Base-by-base conservation (phyloP, 2,329 filamentous ascomycete genomes). In the Fusarium sp. region DNA sequence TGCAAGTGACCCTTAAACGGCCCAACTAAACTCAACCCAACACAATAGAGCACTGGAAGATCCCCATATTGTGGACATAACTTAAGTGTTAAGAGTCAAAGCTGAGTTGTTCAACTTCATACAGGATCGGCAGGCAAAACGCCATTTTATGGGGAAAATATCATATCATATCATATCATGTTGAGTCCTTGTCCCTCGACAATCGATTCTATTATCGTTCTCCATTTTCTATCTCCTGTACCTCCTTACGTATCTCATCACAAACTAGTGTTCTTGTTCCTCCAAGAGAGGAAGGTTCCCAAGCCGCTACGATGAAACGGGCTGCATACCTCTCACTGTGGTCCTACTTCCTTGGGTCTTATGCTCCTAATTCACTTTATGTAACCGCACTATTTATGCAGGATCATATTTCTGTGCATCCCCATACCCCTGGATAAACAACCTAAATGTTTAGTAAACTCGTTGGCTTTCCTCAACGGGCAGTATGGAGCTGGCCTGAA, bases 361-460 rank as follows among this genome's bases (percentile, higher is more conserved):
- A n/a, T 16, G 22, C 32, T 40, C 60, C 30, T 46, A 27, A 65
- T 51, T 18, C 27, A 46, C 25, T 59, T 59, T 66, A 38, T 49
- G 55, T 49, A 38, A 55, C 29, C 34, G 32, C n/a, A 41, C 62
- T 54, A 54, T 49, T 55, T 66, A 51, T 66, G 48, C 63, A 66
- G 3, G 20, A 15, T 62, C 18, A 12, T 29, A 48, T 34, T 41
- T 24, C 10, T 16, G 12, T 24, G 38, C 30, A 29, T 13, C 30
- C 32, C 20, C 51, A 29, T 40, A 20, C 44, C 22, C 24, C 22
- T 47, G 15, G 12, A 29, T 22, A 56, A 24, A 40, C 46, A 38
- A 24, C 18, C 12, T 30, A 22, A 47, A 27, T 49, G 15, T 30
- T 18, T 11, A 38, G 44, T 8, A 18, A 27, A 18, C 24, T 38